phyloP scores from a whole-genome alignment of 345 rosid genomes.

The Dovyalis caffra region DNA sequence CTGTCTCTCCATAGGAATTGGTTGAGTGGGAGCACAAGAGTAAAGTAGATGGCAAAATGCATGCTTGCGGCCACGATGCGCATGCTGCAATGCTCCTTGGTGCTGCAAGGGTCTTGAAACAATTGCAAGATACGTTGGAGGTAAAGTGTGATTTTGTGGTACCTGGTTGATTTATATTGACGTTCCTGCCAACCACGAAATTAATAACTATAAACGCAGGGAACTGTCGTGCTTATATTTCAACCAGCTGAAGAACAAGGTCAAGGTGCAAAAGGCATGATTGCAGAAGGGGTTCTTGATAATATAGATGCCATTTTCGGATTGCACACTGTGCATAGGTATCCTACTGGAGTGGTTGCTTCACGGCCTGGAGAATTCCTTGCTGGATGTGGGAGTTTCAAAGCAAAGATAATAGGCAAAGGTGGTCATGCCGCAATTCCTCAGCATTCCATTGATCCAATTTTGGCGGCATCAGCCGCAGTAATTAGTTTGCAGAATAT shows the following conservation, averaged over 20 bases:
- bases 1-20: conserved; percentile 25
- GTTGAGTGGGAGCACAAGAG: conserved; percentile 47
- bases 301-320: conserved; percentile 60
- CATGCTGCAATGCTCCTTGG: conserved; percentile 60
- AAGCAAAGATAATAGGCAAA: conserved; percentile 51
- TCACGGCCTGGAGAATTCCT: conserved; percentile 56
- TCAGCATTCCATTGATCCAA: conserved; percentile 55
- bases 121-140: conserved; percentile 35
- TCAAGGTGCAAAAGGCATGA: conserved; percentile 55
- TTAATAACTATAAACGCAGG: conserved; percentile 27
- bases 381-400: conserved; percentile 67
- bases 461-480: conserved; percentile 54
- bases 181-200: background rate
- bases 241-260: conserved; percentile 76
- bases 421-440: conserved; percentile 60
- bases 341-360: conserved; percentile 42
- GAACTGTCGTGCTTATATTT: conserved; percentile 57
- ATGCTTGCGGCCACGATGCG: conserved; percentile 60
- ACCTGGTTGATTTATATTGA: background rate
- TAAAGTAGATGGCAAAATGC: conserved; percentile 53
- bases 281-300: conserved; percentile 46
- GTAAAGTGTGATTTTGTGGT: conserved; percentile 9
- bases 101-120: conserved; percentile 59
- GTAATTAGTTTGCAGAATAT: conserved; percentile 60
- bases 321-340: conserved; percentile 41